Percentiles rank a stretch among this genome's conserved stretches.
These are phyloP conservation scores for Yamadazyma phyllophila DNA, from an alignment of 805 yeast species.

Conservation along the genomic window DNA sequence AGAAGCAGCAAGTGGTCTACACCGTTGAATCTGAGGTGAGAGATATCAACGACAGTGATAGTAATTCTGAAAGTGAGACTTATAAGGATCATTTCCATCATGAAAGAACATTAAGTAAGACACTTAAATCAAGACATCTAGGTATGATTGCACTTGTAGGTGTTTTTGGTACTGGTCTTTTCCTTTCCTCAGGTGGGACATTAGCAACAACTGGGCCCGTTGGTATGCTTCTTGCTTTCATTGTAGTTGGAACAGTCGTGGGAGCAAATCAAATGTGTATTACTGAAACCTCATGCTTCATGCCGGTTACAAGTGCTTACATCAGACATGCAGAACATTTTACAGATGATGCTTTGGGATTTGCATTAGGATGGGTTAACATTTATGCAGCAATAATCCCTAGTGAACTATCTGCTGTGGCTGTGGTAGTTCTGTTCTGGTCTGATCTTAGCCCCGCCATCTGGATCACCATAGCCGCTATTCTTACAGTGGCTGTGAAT, in stretches of 20 bases:
- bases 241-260: conserved; percentile 43
- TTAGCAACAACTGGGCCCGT: conserved; percentile 43
- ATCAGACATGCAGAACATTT: conserved; percentile 37
- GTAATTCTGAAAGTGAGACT: not conserved
- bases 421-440: conserved; percentile 48
- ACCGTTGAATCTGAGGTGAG: not conserved
- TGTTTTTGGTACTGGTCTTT: conserved; percentile 50
- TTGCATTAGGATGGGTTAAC: conserved; percentile 45
- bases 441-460: conserved; percentile 42
- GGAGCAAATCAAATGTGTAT: conserved; percentile 41
- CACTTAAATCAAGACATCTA: conserved; percentile 19
- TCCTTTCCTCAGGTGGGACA: conserved; percentile 52
- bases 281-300: conserved; percentile 35
- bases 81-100: conserved; percentile 14
- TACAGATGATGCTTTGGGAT: conserved; percentile 45
- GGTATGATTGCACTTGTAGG: conserved; percentile 24
- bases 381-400: conserved; percentile 37
- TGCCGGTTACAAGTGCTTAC: conserved; percentile 38
- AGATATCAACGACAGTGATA: not conserved
- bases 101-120: conserved; percentile 17
- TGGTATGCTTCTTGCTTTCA: conserved; percentile 48
- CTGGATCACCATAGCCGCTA: conserved; percentile 42
- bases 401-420: conserved; percentile 44
- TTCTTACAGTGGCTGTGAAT: conserved; percentile 35
- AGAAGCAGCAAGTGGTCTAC: not conserved